These are phyloP conservation scores for Colletotrichum spaethianum DNA, from an alignment of 2,329 filamentous ascomycete genomes.

Conservation along the genomic window DNA sequence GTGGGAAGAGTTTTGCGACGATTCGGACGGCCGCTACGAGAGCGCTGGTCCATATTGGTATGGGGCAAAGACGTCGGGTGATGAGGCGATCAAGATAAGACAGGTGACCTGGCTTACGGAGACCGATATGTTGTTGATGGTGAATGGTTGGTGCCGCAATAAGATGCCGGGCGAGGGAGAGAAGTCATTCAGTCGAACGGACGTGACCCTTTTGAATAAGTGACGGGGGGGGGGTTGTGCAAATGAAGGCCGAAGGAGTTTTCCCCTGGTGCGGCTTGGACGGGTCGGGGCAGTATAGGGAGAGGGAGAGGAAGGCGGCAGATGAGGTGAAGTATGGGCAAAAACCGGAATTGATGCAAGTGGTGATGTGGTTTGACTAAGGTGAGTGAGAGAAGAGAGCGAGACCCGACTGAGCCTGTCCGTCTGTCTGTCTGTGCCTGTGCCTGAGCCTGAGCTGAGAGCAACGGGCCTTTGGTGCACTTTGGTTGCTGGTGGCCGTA, in stretches of 20 bases:
- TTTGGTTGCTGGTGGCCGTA: constrained; percentile 4
- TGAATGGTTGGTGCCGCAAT: constrained; percentile 4
- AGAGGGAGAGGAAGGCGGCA: background rate
- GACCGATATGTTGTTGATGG: constrained; percentile 3
- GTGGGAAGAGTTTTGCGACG: constrained; percentile 38
- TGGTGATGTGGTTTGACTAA: constrained; percentile 41
- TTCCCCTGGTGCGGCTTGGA: background rate
- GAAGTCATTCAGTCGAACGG: constrained; percentile 22
- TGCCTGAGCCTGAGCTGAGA: constrained; percentile 9
- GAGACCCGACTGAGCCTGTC: background rate
- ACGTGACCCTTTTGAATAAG: constrained; percentile 8
- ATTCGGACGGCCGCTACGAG: constrained; percentile 31
- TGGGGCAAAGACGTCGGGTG: background rate
- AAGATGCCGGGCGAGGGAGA: constrained; percentile 13
- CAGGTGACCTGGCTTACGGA: constrained; percentile 9
- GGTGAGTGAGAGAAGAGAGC: constrained; percentile 4
- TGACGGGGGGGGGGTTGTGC: constrained; percentile 17
- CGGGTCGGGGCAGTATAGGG: background rate
- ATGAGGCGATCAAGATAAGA: constrained; percentile 1
- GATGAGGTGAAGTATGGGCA: constrained; percentile 35
- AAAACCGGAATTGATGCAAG: constrained; percentile 38
- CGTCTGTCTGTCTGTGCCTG: constrained; percentile 4
- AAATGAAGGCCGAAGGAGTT: background rate
- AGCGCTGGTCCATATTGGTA: constrained; percentile 30
- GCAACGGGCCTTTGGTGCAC: background rate